These are phyloP conservation scores for Filobasidium wieringae DNA, from an alignment of 768 basidiomycete species.

Conservation along the genomic window DNA sequence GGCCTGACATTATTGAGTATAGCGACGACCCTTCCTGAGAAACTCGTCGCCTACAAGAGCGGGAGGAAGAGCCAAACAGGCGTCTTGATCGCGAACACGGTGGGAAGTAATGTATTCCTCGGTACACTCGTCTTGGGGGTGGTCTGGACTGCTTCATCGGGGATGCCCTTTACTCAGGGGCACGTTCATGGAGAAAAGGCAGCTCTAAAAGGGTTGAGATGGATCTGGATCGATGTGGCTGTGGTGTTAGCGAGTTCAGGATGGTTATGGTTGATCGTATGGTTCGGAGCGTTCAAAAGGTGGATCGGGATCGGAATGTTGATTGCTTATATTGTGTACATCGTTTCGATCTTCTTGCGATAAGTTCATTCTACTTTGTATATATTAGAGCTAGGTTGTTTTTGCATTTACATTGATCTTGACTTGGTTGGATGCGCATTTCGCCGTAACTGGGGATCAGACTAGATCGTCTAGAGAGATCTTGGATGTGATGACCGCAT, in stretches of 20 bases:
- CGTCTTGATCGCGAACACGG: slow-evolving; percentile 21
- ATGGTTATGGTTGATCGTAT: slow-evolving; percentile 6
- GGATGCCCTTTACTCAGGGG: not conserved
- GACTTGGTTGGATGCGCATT: too few species aligned
- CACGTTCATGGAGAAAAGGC: not conserved
- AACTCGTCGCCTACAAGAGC: slow-evolving; percentile 21
- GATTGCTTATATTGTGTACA: slow-evolving; percentile 3
- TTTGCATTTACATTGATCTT: too few species aligned
- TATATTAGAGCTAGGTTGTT: too few species aligned
- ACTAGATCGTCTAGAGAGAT: slow-evolving; percentile 8
- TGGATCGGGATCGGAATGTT: slow-evolving; percentile 9
- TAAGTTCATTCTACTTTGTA: too few species aligned
- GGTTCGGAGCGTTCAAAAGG: slow-evolving; percentile 6
- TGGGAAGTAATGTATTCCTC: slow-evolving; percentile 22
- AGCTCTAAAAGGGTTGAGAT: not conserved
- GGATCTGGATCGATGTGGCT: slow-evolving; percentile 8
- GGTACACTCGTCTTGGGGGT: slow-evolving; percentile 21
- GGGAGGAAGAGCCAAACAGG: slow-evolving; percentile 16
- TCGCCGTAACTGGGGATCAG: too few species aligned
- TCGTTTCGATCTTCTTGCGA: slow-evolving; percentile 1
- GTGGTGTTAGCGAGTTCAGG: slow-evolving; percentile 1
- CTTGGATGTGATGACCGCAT: slow-evolving; percentile 3
- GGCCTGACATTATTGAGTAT: slow-evolving; percentile 21
- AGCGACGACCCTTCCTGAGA: slow-evolving; percentile 26
- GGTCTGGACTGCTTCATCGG: slow-evolving; percentile 2